Percentiles rank a stretch among this genome's conserved stretches.
phyloP scores from a whole-genome alignment of 2,329 filamentous ascomycete species.

The Thielaviopsis populi region DNA sequence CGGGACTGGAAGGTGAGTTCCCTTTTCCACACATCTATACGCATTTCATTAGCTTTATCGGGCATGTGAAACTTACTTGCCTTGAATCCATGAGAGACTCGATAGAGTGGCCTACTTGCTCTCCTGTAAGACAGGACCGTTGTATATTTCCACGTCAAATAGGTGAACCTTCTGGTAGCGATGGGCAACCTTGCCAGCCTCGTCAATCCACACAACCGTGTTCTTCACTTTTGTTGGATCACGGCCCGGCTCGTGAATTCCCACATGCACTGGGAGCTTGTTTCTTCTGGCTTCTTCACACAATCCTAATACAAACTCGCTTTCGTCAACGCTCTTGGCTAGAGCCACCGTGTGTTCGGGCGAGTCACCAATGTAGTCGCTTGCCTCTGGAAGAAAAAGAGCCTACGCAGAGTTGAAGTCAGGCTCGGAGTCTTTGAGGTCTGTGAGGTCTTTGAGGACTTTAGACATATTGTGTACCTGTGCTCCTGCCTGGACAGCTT shows the following conservation, averaged over 20 bases:
- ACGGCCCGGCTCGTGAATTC: constrained; percentile 61
- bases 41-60: not conserved
- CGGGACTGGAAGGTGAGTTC: constrained; percentile 47
- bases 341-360: constrained; percentile 55
- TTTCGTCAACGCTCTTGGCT: constrained; percentile 48
- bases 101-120: constrained; percentile 25
- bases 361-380: constrained; percentile 68
- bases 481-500: constrained; percentile 12
- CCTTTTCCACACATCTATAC: constrained; percentile 44
- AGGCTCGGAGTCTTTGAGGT: not conserved
- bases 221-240: constrained; percentile 29
- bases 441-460: not conserved
- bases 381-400: constrained; percentile 83
- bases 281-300: constrained; percentile 49
- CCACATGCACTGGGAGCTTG: constrained; percentile 63
- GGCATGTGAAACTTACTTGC: not conserved
- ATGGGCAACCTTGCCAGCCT: constrained; percentile 20
- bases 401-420: constrained; percentile 31
- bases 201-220: constrained; percentile 34
- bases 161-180: constrained; percentile 79
- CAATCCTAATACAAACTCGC: constrained; percentile 63
- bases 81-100: not conserved
- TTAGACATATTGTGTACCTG: not conserved
- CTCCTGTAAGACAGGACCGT: constrained; percentile 28
- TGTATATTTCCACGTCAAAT: constrained; percentile 50